Conservation (phyloP, 2,329 filamentous ascomycete genomes). For the Talaromyces sp. region DNA sequence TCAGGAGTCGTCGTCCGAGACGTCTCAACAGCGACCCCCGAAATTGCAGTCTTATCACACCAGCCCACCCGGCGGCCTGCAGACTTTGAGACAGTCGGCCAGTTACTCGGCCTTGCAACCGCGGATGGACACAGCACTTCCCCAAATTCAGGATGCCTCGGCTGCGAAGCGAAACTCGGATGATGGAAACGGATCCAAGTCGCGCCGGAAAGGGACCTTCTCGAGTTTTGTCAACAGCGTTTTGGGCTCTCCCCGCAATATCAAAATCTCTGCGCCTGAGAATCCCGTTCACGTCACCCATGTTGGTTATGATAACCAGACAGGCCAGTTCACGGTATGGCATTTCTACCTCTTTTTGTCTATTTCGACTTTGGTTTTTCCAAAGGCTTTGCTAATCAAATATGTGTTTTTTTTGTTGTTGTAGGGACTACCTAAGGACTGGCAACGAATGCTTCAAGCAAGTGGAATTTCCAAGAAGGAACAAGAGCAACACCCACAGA, state of each 20-base stretch:
- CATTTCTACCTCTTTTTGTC: neutral
- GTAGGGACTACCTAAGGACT: slow-evolving; percentile 92
- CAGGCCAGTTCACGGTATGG: slow-evolving; percentile 88
- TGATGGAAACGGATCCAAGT: slow-evolving; percentile 60
- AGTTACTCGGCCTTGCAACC: slow-evolving; percentile 55
- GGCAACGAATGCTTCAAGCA: slow-evolving; percentile 92
- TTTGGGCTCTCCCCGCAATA: slow-evolving; percentile 80
- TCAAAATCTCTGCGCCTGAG: slow-evolving; percentile 93
- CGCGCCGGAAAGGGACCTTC: slow-evolving; percentile 77
- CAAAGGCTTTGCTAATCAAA: neutral
- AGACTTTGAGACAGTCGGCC: slow-evolving; percentile 59
- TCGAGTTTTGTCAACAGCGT: slow-evolving; percentile 80
- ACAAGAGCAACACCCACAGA: slow-evolving; percentile 90
- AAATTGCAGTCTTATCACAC: slow-evolving; percentile 45
- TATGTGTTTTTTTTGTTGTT: slow-evolving; percentile 6
- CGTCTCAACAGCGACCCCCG: slow-evolving; percentile 38
- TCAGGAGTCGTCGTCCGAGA: slow-evolving; percentile 22
- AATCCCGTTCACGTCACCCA: slow-evolving; percentile 98
- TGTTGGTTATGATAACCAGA: slow-evolving; percentile 93
- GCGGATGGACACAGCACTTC: slow-evolving; percentile 47
- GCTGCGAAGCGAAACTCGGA: slow-evolving; percentile 73
- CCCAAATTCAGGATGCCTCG: slow-evolving; percentile 44
- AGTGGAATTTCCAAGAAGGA: slow-evolving; percentile 96
- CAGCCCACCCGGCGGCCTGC: slow-evolving; percentile 51
- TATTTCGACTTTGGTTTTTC: neutral